Evolutionary conservation across 495 filamentous ascomycete genomes (phyloP), one percentile per base, ranked within the genome.

Genomic region (Talaromyces ruber): DNA sequence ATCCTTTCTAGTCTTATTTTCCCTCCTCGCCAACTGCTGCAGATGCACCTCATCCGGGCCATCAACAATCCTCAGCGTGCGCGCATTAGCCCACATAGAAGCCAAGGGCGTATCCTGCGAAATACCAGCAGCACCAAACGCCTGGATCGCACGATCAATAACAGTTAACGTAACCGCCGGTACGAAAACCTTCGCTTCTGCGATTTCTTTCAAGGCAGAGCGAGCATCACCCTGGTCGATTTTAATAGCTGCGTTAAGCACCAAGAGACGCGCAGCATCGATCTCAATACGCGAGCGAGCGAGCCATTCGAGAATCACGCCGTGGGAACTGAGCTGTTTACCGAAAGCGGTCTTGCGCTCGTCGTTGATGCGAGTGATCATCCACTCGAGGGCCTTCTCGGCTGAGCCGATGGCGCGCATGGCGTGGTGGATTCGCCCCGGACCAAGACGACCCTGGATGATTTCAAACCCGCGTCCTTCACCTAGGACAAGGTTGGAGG

Each of bases 401-500:
- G 92, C 88, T 28, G 89, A 87, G 50, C 92, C 92, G 73, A 97
- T 91, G 24, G 87, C 84, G 63, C 93, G 89, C 92, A 96, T 96
- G 59, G 89, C 89, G 76, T 96, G 93, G 76, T 96, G 93, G 71
- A 97, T 96, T 43, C 93, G 88, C 12, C 93, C 92, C 21, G 93
- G 92, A 4, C 92, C 92, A 29, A 97, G 84, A 51, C 92, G 88
- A 34, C 93, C 92, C 72, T 97, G 92, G 72, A 96, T 96, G 70
- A 97, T 96, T 72, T 97, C 93, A 74, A 96, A 96, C n/a, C 92
- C 93, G 53, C 92, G 86, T 62, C 92, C 91, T 71, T 91, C 89
- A 57, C 92, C 93, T 30, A 97, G 85, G 8, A 97, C 88, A 65
- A 97, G 83, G 72, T 90, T 91, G 62, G 80, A 71, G 6, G 79